Evolutionary conservation across 1,139 yeast genomes (phyloP), one percentile per base, ranked within the genome.

Genomic region (Candida sanyaensis): DNA sequence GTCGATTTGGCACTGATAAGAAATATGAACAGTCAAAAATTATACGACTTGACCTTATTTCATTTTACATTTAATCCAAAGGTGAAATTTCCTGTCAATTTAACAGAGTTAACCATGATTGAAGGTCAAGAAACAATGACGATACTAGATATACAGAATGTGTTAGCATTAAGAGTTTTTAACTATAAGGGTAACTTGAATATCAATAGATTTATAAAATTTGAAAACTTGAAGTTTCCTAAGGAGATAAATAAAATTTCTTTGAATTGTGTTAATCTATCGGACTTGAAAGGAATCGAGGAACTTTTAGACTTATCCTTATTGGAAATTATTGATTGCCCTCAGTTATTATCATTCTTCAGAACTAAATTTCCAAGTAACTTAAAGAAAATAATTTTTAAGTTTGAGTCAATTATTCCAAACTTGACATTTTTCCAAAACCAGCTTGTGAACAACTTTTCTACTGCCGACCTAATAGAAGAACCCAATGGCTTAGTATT

Each of bases 241-340:
- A 7, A 6, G 3, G 28, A 38, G 1, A 31, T 51, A 9, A 30
- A 48, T 32, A 13, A 26, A 1, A 6, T 51, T 21, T 28, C 37
- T 9, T 37, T 51, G 8, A 26, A 43, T 13, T 42, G 46, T 34
- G 43, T 47, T 30, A 49, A 41, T 11, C 32, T 51, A 24, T 23
- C 30, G n/a, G 42, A 41, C 13, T 47, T 51, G n/a, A 23, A 39
- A 32, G 47, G 44, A 3, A 24, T 51, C 5, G 38, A 39, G 13
- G 17, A 31, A 1, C 45, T 40, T 26, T 8, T n/a, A 12, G 26
- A 44, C 13, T 40, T 51, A 12, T 10, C 11, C 28, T 11, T 23
- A 21, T 46, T 51, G 41, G 42, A 41, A 32, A 37, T 51, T 5
- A 38, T 48, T 12, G 48, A 51, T 34, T 51, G 52, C 46, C 53